Evolutionary conservation across 768 basidiomycete species (phyloP), one percentile per base, ranked within the genome.

Genomic region (Roridomyces roridus): DNA sequence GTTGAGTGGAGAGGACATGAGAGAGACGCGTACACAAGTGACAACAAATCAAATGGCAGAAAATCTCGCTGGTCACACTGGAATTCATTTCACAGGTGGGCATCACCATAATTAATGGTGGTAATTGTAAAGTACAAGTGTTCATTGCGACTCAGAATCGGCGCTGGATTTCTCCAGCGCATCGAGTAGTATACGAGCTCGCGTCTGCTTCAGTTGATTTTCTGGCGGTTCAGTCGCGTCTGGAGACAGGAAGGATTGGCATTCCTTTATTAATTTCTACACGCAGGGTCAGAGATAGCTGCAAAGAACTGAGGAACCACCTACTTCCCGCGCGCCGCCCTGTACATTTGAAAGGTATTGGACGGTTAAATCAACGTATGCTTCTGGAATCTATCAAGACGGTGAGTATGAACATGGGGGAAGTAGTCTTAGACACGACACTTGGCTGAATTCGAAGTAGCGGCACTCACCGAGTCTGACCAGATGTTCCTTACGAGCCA

Each of bases 401-500:
- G 3, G 31, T 4, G n/a, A n/a, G n/a, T n/a, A n/a, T n/a, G n/a
- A n/a, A n/a, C n/a, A n/a, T n/a, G n/a, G n/a, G 15, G 10, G 31
- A 34, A 34, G 31, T 34, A 15, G 31, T 8, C 11, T 34, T 34
- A 8, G 31, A n/a, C n/a, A n/a, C n/a, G n/a, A n/a, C n/a, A n/a
- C n/a, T n/a, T n/a, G n/a, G n/a, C n/a, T n/a, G n/a, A 17, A 8
- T 29, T 24, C 0, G 2, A 6, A 1, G 20, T 20, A 7, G 26
- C 3, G 11, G 40, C 28, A 28, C 17, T 73, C 58, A 81, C 81
- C 57, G 70, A 62, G 12, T 74, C 74, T 2, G 81, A 83, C 83
- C 84, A 90, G 10, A 86, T 57, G 59, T 90, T 85, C 11, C 87
- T 81, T 53, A 89, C 74, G 1, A 90, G 72, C 89, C 88, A 91